Evolutionary conservation across 2,329 filamentous ascomycete genomes (phyloP).

Genomic region (Botrytis fabae): DNA sequence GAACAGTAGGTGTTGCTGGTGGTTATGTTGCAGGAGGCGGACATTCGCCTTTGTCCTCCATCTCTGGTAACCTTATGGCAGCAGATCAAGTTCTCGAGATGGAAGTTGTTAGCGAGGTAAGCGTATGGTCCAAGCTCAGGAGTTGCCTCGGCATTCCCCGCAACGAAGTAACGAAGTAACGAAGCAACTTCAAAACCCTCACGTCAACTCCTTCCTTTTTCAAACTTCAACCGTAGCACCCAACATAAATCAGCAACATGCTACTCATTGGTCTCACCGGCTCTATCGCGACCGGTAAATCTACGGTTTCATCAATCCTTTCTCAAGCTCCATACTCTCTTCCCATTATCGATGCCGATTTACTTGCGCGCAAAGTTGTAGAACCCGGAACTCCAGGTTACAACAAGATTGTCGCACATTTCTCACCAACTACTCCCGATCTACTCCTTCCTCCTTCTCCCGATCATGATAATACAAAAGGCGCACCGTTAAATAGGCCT

Average conservation of each 20-base stretch:
- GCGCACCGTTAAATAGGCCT: conserved; percentile 78
- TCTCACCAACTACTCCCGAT: conserved; percentile 80
- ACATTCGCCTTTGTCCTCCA: neutral
- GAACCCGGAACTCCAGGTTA: conserved; percentile 88
- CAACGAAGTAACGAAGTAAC: neutral
- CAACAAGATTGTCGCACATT: conserved; percentile 76
- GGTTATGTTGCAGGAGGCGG: neutral
- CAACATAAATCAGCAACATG: conserved; percentile 53
- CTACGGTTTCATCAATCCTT: conserved; percentile 85
- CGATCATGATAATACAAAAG: conserved; percentile 58
- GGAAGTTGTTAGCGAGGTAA: neutral
- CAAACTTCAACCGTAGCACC: conserved; percentile 2
- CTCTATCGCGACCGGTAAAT: conserved; percentile 97
- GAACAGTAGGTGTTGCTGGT: neutral
- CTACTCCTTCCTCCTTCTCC: conserved; percentile 66
- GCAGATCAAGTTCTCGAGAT: neutral
- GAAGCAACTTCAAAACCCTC: neutral
- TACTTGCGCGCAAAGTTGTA: conserved; percentile 89
- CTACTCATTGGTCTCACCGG: conserved; percentile 93
- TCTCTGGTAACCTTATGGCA: neutral
- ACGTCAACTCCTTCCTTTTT: conserved; percentile 7
- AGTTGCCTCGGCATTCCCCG: conserved; percentile 10
- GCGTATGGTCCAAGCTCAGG: neutral
- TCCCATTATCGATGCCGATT: conserved; percentile 90
- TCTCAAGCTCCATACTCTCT: conserved; percentile 78